Evolutionary conservation across 257 asterid species (phyloP), one percentile per base, ranked within the genome.

Genomic region (Solanum dulcamara): DNA sequence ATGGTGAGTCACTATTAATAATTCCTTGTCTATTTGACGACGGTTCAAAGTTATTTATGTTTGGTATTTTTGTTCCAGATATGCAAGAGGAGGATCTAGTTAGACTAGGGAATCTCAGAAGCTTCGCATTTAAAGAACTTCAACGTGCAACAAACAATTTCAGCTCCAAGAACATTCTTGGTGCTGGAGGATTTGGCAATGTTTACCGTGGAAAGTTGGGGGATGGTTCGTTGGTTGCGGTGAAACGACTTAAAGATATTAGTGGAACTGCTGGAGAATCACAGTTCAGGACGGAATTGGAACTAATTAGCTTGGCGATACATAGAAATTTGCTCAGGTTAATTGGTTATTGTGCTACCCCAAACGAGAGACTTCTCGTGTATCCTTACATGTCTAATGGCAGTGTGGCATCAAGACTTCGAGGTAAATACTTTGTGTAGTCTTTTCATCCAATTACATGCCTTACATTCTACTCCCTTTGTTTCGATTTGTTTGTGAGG

Each of bases 321-420:
- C 99, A 97, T 81, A 90, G 98, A 26, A 95, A 97, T 89, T 83
- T 97, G 91, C 98, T 97, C 33, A 92, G 96, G 4, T 86, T 94
- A 18, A 86, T 92, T 32, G 99, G 99, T 71, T 97, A 94, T 51
- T 94, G 98, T 44, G 97, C 94, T 68, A 89, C 92, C 26, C 89
- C 94, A 0, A 91, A 60, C 33, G 98, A 97, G 70, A 91, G 97
- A 37, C 97, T 97, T 71, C 91, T 97, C n/a, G 97, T 97, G 5
- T 97, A 97, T 88, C 99, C 99, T 32, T 95, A 90, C 86, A 97
- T 97, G 99, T 90, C 94, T 28, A 97, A 97, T 85, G 99, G 99
- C 62, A 97, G 99, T 46, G 96, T 94, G 32, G 98, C 99, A 1
- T 89, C 97, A 1, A 90, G 98, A 55, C 98, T 96, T 72, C 88